A percentile compares a stretch with the other conserved stretches of the same genome.
Evolutionary conservation across 495 filamentous ascomycete genomes (phyloP).

Genomic region (Rostrohypoxylon terebratum): DNA sequence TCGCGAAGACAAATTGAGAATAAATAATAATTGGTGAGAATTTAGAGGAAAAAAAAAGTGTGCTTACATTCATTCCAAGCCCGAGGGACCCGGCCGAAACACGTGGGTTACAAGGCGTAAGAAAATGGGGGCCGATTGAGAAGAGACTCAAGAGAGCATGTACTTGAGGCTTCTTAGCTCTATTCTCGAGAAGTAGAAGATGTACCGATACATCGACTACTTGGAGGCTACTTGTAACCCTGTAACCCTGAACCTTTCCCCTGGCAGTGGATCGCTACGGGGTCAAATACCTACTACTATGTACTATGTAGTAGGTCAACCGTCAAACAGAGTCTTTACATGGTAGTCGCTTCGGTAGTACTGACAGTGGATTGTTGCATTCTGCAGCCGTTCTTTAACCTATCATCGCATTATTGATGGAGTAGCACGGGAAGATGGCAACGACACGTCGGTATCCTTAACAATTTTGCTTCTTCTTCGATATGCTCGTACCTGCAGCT

Average conservation of each 20-base stretch:
- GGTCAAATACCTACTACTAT: no score
- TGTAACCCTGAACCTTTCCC: neutral
- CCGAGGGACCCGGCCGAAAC: slow-evolving; percentile 40
- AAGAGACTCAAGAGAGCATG: neutral
- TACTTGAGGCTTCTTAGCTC: slow-evolving; percentile 20
- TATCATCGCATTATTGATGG: slow-evolving; percentile 21
- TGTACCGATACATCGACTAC: neutral
- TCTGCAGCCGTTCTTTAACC: slow-evolving; percentile 17
- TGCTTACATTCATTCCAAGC: slow-evolving; percentile 25
- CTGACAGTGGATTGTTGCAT: slow-evolving; percentile 33
- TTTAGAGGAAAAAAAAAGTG: slow-evolving; percentile 13
- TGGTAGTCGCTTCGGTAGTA: slow-evolving; percentile 25
- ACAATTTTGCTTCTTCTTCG: neutral
- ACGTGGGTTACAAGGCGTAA: slow-evolving; percentile 36
- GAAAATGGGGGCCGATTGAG: slow-evolving; percentile 37
- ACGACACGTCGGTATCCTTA: slow-evolving; percentile 33
- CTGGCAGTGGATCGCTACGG: slow-evolving; percentile 6
- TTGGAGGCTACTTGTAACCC: neutral
- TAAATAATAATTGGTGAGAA: slow-evolving; percentile 11
- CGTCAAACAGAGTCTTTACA: neutral
- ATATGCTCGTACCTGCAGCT: slow-evolving; percentile 22
- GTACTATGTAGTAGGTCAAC: no score
- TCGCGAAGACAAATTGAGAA: neutral
- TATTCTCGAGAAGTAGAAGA: neutral
- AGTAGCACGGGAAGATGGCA: slow-evolving; percentile 13